Evolutionary conservation across 2,329 filamentous ascomycete species (phyloP).

Genomic region (Simplicillium sp.): DNA sequence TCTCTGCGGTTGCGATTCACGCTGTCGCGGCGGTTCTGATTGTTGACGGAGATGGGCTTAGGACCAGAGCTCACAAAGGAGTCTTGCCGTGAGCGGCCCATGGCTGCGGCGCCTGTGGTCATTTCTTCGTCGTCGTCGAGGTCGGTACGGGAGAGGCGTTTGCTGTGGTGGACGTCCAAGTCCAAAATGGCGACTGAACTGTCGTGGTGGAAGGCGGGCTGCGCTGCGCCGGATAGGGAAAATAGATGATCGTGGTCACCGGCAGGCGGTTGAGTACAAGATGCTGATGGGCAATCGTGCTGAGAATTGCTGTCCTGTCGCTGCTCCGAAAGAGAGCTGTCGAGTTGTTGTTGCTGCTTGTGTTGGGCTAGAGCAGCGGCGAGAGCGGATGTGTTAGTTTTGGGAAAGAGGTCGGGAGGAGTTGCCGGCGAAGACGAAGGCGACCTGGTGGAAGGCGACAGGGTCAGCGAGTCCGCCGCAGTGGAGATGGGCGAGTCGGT

Average conservation of each 20-base stretch:
- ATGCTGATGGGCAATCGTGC: too few species aligned
- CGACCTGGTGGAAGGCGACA: too few species aligned
- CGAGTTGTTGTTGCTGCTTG: too few species aligned
- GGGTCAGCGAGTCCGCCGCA: too few species aligned
- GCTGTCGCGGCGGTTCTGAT: slow-evolving; percentile 47
- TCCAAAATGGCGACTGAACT: slow-evolving; percentile 8
- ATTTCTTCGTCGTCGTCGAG: slow-evolving; percentile 33
- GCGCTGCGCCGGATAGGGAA: slow-evolving; percentile 13
- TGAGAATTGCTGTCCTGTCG: too few species aligned
- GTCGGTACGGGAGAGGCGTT: slow-evolving; percentile 13
- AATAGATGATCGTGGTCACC: not conserved
- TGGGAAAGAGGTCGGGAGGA: slow-evolving; percentile 15
- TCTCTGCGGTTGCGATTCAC: slow-evolving; percentile 50
- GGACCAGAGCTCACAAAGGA: slow-evolving; percentile 57
- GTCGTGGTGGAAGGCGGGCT: slow-evolving; percentile 13
- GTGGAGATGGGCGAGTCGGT: too few species aligned
- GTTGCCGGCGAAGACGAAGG: slow-evolving; percentile 14
- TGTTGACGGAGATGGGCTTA: slow-evolving; percentile 58
- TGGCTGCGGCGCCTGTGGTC: slow-evolving; percentile 40
- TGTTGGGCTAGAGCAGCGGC: not conserved
- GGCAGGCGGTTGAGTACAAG: too few species aligned
- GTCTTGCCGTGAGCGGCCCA: slow-evolving; percentile 51
- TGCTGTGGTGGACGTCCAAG: slow-evolving; percentile 7
- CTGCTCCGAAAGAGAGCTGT: too few species aligned
- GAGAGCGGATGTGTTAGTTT: slow-evolving; percentile 8